These are phyloP conservation scores for Cyclostephanos invisitatus DNA, from an alignment of 108 stramenopile species.

Conservation along the genomic window DNA sequence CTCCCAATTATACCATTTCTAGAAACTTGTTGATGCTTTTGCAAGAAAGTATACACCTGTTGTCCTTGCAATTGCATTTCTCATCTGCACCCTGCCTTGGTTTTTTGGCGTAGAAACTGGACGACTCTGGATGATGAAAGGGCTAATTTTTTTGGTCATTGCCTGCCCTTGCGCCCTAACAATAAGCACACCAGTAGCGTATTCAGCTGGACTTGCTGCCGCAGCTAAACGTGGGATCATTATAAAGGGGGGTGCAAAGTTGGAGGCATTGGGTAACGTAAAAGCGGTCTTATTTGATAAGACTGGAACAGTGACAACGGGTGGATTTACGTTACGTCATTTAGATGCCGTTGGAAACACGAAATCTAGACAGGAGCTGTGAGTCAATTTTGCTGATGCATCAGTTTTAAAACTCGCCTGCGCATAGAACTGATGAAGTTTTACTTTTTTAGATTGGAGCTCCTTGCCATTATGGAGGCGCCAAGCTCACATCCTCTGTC, in stretches of 20 bases:
- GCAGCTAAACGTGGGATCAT: conserved; percentile 86
- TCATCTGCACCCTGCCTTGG: conserved; percentile 86
- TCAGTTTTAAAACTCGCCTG: background rate
- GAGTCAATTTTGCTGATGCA: conserved; percentile 3
- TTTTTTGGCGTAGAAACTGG: conserved; percentile 67
- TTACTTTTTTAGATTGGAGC: conserved; percentile 39
- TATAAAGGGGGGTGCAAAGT: conserved; percentile 78
- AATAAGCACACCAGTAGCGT: conserved; percentile 89
- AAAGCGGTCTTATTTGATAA: conserved; percentile 82
- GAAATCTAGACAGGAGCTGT: conserved; percentile 57
- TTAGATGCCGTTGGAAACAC: conserved; percentile 54
- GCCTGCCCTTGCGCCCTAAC: conserved; percentile 96
- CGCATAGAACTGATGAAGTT: conserved; percentile 6
- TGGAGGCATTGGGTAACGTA: conserved; percentile 86
- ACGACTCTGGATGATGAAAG: conserved; percentile 71
- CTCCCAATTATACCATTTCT: background rate
- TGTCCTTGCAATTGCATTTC: conserved; percentile 66
- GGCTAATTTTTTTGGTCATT: conserved; percentile 88
- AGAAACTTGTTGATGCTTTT: conserved; percentile 82
- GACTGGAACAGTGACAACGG: conserved; percentile 88
- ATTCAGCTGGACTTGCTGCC: conserved; percentile 87
- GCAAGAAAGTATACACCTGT: conserved; percentile 87
- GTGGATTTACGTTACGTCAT: conserved; percentile 67
- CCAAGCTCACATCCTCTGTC: conserved; percentile 85
- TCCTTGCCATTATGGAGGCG: conserved; percentile 81